Conservation (phyloP, 306 rosid genomes). For the Vigna radiata region DNA sequence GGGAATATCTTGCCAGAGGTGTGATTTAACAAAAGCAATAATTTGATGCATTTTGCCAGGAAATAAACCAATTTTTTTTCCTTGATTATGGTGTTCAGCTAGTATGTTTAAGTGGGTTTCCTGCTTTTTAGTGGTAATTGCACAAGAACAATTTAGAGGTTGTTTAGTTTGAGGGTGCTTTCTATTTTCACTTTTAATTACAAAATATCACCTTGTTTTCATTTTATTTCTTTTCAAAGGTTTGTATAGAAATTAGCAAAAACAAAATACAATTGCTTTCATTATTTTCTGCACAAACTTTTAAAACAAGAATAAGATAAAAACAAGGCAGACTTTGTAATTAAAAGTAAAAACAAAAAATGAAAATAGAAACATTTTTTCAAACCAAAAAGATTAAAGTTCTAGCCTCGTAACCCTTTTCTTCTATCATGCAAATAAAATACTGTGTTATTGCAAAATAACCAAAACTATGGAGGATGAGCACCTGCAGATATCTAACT, state of each 20-base stretch:
- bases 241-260: not conserved
- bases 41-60: slow-evolving; percentile 30
- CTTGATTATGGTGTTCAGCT: not conserved
- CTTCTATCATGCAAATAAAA: slow-evolving; percentile 25
- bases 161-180: not conserved
- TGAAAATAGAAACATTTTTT: slow-evolving; percentile 2
- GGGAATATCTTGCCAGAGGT: slow-evolving; percentile 25
- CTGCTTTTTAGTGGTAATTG: not conserved
- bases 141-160: not conserved
- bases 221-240: not conserved
- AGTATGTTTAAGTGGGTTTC: slow-evolving; percentile 25
- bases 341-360: not conserved
- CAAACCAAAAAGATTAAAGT: not conserved
- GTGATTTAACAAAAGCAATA: slow-evolving; percentile 9
- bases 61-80: slow-evolving; percentile 4
- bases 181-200: not conserved
- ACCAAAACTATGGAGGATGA: slow-evolving; percentile 36
- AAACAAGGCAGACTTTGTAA: not conserved
- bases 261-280: not conserved
- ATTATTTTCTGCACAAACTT: not conserved
- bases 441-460: slow-evolving; percentile 17
- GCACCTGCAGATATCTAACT: slow-evolving; percentile 80
- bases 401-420: not conserved
- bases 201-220: not conserved
- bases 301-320: not conserved